Evolutionary conservation across 805 yeast species (phyloP).

Genomic region (Saturnispora gosingensis): DNA sequence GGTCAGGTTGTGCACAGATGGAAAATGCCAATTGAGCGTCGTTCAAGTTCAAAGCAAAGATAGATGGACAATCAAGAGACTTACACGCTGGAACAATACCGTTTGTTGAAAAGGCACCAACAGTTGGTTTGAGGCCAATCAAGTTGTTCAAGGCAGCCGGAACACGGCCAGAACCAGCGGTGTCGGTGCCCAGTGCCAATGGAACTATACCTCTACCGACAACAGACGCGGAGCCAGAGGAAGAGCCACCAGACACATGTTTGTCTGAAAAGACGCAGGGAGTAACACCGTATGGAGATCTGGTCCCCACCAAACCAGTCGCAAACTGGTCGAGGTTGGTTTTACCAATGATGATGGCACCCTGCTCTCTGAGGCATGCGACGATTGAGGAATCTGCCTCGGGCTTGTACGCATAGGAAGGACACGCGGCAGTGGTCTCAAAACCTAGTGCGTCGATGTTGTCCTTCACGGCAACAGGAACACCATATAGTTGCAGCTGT

Average conservation of each 20-base stretch:
- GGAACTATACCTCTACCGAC: conserved; percentile 90
- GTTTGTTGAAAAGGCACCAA: conserved; percentile 72
- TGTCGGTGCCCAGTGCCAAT: conserved; percentile 85
- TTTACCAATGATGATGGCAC: conserved; percentile 90
- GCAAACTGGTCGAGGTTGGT: conserved; percentile 97
- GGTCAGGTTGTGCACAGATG: conserved; percentile 64
- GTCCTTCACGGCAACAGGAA: conserved; percentile 91
- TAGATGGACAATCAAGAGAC: conserved; percentile 85
- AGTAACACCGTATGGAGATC: conserved; percentile 92
- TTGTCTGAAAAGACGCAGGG: conserved; percentile 65
- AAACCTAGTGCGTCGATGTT: conserved; percentile 82
- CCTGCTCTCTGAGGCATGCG: conserved; percentile 63
- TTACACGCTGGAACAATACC: conserved; percentile 99
- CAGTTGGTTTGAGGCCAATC: conserved; percentile 87
- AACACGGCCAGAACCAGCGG: conserved; percentile 97
- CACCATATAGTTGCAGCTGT: conserved; percentile 74
- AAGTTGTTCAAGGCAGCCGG: conserved; percentile 93
- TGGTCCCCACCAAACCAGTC: conserved; percentile 90
- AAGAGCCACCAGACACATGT: conserved; percentile 91
- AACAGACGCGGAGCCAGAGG: conserved; percentile 90
- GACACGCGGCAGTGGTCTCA: conserved; percentile 93
- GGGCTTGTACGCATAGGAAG: conserved; percentile 67
- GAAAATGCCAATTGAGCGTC: conserved; percentile 79
- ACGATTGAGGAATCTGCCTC: conserved; percentile 69
- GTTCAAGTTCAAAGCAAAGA: conserved; percentile 63